phyloP scores from a whole-genome alignment of 345 rosid species.

The Hibiscus tridactylites region DNA sequence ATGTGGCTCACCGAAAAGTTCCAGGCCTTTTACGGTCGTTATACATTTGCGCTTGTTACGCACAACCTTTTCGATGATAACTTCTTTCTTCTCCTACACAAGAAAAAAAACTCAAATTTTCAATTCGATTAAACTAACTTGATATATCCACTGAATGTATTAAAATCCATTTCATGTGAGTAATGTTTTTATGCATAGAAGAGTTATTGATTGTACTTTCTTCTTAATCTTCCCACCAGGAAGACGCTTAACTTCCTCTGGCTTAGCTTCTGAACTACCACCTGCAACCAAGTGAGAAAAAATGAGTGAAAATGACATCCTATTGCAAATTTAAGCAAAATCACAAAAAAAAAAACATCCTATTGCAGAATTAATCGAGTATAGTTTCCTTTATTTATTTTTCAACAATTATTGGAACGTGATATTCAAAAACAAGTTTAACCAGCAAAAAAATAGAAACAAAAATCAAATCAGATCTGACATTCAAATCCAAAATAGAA shows the following conservation, averaged over 20 bases:
- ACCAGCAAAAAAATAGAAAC: not conserved
- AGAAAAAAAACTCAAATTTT: not conserved
- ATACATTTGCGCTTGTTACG: slow-evolving; percentile 47
- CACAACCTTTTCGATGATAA: slow-evolving; percentile 41
- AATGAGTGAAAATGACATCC: not conserved
- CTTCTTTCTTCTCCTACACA: slow-evolving; percentile 39
- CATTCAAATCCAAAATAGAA: not conserved
- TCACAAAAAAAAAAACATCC: no score
- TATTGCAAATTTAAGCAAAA: not conserved
- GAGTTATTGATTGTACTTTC: slow-evolving; percentile 26
- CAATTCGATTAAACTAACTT: not conserved
- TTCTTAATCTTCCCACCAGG: slow-evolving; percentile 46
- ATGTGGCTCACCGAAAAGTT: slow-evolving; percentile 33
- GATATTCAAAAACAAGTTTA: no score
- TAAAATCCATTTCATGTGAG: not conserved
- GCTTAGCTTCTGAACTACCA: slow-evolving; percentile 20
- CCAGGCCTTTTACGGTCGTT: slow-evolving; percentile 46
- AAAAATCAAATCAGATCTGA: not conserved
- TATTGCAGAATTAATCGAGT: no score
- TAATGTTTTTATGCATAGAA: not conserved
- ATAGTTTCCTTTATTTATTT: no score
- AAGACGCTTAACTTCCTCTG: slow-evolving; percentile 40
- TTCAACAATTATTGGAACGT: no score
- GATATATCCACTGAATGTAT: not conserved
- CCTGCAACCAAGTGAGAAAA: not conserved